Conservation (phyloP, 2,329 filamentous ascomycete genomes). For the Monosporascus sp. region DNA sequence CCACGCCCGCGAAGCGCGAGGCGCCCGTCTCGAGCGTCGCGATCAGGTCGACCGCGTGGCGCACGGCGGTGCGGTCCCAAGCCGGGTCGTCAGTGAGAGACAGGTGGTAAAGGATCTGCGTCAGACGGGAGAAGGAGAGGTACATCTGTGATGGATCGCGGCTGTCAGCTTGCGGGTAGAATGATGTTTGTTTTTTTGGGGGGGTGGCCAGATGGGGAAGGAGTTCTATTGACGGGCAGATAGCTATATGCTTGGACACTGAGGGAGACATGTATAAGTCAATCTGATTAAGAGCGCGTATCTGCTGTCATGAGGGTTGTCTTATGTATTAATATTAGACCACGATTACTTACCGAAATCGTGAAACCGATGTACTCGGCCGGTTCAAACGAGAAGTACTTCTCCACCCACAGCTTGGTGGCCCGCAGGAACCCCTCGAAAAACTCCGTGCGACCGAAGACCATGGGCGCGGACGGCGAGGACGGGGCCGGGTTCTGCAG, state of each 20-base stretch:
- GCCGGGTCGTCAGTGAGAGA: slow-evolving; percentile 21
- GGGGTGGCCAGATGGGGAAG: background rate
- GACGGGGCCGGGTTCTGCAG: slow-evolving; percentile 11
- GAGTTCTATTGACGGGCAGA: too few relatives aligned
- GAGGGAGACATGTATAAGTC: too few relatives aligned
- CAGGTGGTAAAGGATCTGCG: slow-evolving; percentile 25
- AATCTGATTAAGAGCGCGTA: too few relatives aligned
- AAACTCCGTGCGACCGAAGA: slow-evolving; percentile 16
- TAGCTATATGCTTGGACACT: too few relatives aligned
- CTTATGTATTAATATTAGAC: too few relatives aligned
- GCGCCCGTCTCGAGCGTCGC: slow-evolving; percentile 14
- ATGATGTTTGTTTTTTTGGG: too few relatives aligned
- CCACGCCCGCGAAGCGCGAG: slow-evolving; percentile 12
- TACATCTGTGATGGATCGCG: background rate
- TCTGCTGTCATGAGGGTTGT: too few relatives aligned
- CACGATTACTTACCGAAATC: slow-evolving; percentile 10
- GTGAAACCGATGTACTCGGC: slow-evolving; percentile 16
- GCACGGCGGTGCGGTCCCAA: slow-evolving; percentile 19
- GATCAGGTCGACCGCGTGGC: slow-evolving; percentile 16
- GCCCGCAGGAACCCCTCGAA: slow-evolving; percentile 18
- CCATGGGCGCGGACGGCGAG: background rate
- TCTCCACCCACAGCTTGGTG: slow-evolving; percentile 18
- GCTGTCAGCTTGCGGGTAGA: background rate
- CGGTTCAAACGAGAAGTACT: slow-evolving; percentile 16
- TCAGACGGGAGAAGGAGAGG: slow-evolving; percentile 21